Conservation (phyloP, 371 early-diverging fungal species). For the Mortierella sp. region DNA sequence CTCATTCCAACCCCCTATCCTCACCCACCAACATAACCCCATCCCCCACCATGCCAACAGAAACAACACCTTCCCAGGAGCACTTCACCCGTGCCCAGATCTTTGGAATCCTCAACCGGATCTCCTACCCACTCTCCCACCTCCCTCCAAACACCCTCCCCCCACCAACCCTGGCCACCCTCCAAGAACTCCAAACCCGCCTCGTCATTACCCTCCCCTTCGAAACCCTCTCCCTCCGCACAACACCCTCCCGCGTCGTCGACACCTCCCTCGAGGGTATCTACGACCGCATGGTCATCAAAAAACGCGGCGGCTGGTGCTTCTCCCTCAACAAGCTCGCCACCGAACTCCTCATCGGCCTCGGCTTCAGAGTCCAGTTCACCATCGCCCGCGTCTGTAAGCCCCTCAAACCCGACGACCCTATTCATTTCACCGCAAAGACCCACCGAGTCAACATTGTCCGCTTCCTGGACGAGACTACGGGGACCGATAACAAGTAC, state of each 20-base stretch:
- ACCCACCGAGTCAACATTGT: conserved; percentile 30
- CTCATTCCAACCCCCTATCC: neutral
- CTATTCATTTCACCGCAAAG: neutral
- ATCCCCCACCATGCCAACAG: neutral
- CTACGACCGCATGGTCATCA: conserved; percentile 32
- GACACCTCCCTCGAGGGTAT: conserved; percentile 32
- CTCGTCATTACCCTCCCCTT: conserved; percentile 37
- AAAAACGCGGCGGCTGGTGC: conserved; percentile 41
- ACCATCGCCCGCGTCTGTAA: conserved; percentile 29
- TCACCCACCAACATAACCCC: neutral
- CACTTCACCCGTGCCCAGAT: conserved; percentile 25
- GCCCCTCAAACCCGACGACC: conserved; percentile 12
- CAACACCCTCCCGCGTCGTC: conserved; percentile 18
- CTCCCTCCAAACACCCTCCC: conserved; percentile 26
- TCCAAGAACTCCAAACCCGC: conserved; percentile 28
- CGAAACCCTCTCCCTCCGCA: conserved; percentile 33
- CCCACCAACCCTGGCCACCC: conserved; percentile 26
- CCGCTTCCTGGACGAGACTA: conserved; percentile 11
- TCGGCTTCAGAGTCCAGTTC: conserved; percentile 29
- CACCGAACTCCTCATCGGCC: conserved; percentile 16
- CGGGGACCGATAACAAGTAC: conserved; percentile 21
- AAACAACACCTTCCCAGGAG: neutral
- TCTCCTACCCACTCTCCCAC: conserved; percentile 29
- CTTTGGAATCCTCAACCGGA: conserved; percentile 25
- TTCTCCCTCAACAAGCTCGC: conserved; percentile 34